Evolutionary conservation across 176 grass and related monocot species (phyloP).

Genomic region (Oryza glaberrima): DNA sequence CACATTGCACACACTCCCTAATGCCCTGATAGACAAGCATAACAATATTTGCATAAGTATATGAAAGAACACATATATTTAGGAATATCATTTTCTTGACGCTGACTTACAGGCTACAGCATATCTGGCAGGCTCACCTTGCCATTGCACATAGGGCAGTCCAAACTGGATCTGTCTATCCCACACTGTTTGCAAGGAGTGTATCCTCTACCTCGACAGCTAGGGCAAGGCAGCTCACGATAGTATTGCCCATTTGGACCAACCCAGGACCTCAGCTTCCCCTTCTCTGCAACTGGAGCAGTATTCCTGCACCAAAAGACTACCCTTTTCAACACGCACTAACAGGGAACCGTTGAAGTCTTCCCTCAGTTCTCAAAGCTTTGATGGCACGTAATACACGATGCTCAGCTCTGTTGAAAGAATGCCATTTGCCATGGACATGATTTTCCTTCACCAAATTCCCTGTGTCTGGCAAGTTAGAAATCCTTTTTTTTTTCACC

Average conservation of each 20-base stretch:
- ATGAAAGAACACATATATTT: constrained; percentile 6
- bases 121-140: constrained; percentile 58
- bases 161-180: constrained; percentile 77
- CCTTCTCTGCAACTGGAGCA: constrained; percentile 48
- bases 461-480: not conserved
- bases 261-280: constrained; percentile 81
- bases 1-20: constrained; percentile 67
- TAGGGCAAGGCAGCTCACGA: constrained; percentile 85
- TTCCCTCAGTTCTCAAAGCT: not conserved
- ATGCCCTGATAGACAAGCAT: constrained; percentile 67
- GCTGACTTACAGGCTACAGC: constrained; percentile 18
- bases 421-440: not conserved
- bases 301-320: constrained; percentile 53
- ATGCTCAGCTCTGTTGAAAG: not conserved
- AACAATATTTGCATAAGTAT: constrained; percentile 13
- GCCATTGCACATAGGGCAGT: constrained; percentile 81
- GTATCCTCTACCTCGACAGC: constrained; percentile 85
- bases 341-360: not conserved
- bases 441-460: not conserved
- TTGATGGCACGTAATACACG: not conserved
- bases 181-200: constrained; percentile 77
- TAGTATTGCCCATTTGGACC: constrained; percentile 96
- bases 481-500: not conserved
- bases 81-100: not conserved
- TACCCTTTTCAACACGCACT: constrained; percentile 12